Evolutionary conservation across 345 rosid species (phyloP).

Genomic region (Salix caprea): DNA sequence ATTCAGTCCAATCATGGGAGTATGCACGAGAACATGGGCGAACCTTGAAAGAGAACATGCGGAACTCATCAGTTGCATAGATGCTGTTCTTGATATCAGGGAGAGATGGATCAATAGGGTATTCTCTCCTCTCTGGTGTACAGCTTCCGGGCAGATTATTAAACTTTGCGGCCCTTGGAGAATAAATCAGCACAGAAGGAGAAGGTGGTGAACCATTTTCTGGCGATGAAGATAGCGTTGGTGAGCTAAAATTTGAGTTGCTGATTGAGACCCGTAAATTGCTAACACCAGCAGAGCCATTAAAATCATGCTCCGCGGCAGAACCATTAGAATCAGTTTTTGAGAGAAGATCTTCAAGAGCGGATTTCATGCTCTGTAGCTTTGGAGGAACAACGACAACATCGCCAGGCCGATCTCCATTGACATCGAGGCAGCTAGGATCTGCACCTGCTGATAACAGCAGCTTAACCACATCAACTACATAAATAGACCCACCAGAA

Average conservation of each 20-base stretch:
- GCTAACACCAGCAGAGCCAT: conserved; percentile 10
- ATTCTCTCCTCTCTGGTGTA: conserved; percentile 47
- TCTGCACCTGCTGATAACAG: conserved; percentile 61
- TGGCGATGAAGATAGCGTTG: conserved; percentile 28
- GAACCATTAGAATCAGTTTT: conserved; percentile 2
- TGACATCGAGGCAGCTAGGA: conserved; percentile 41
- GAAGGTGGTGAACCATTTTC: conserved; percentile 33
- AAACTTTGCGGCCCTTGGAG: conserved; percentile 30
- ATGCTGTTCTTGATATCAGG: conserved; percentile 71
- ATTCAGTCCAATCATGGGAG: conserved; percentile 83
- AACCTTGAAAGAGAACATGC: conserved; percentile 64
- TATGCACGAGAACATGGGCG: conserved; percentile 64
- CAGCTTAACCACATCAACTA: conserved; percentile 46
- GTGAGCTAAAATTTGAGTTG: conserved; percentile 29
- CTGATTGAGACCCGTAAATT: conserved; percentile 22
- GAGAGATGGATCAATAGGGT: conserved; percentile 62
- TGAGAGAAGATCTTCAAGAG: conserved; percentile 41
- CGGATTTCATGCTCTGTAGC: conserved; percentile 22
- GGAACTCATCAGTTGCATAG: conserved; percentile 64
- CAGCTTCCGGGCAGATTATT: conserved; percentile 11
- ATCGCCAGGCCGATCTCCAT: conserved; percentile 53
- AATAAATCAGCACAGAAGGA: conserved; percentile 24
- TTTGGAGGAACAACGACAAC: conserved; percentile 51
- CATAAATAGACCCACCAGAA: conserved; percentile 49
- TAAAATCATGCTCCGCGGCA: conserved; percentile 3